Evolutionary conservation across 257 asterid genomes (phyloP).

Genomic region (Solanum pennellii): DNA sequence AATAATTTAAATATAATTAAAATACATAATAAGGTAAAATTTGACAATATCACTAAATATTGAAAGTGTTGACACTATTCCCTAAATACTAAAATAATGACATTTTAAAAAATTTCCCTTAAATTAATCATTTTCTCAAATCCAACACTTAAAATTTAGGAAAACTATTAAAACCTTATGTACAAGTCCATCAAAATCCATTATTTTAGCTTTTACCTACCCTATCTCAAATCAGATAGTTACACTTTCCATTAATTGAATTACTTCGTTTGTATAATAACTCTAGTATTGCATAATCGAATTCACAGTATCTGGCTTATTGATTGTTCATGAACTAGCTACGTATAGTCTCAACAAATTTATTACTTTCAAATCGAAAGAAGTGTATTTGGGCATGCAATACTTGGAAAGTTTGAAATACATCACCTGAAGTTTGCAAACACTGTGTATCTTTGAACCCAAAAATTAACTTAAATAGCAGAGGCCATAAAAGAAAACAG

Average conservation of each 20-base stretch:
- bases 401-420: neutral
- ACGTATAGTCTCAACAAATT: neutral
- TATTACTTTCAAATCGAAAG: neutral
- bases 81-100: too few relatives aligned
- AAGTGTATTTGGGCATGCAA: neutral
- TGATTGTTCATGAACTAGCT: neutral
- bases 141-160: neutral
- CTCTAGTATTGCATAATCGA: neutral
- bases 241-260: neutral
- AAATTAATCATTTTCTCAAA: neutral
- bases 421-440: neutral
- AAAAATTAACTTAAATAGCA: neutral
- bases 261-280: too few relatives aligned
- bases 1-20: too few relatives aligned
- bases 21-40: too few relatives aligned
- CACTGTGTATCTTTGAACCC: neutral
- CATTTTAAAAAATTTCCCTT: too few relatives aligned
- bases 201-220: neutral
- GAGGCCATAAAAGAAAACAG: neutral
- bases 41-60: too few relatives aligned
- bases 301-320: neutral
- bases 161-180: neutral
- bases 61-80: too few relatives aligned
- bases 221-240: neutral
- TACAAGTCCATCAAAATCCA: neutral